Base-by-base conservation (phyloP, 306 rosid genomes). In the Lagenaria siceraria region DNA sequence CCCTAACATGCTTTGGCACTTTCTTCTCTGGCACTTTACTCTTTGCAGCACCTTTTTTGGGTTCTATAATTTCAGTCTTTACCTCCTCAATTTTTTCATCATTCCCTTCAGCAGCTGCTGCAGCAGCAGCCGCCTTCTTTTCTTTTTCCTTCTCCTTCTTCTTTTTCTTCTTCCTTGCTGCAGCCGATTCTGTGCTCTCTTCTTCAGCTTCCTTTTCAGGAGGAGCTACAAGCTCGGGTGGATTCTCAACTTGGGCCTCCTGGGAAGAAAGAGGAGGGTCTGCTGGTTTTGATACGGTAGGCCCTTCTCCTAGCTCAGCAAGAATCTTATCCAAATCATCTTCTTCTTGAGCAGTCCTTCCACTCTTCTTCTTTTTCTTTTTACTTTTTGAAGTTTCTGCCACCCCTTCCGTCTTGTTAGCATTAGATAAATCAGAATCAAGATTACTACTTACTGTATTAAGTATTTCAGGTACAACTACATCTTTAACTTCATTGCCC, bases 1-100 rank as follows among this genome's bases (percentile, higher is more conserved):
- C 99, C 87, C 97, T 92, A 29, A 95, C 97, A 88, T 95, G 99
- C 86, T 95, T 95, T 59, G 99, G 99, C 75, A 95, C 77, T 83
- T 95, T 95, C 92, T 92, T 95, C 81, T 91, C 98, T 5, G 80
- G 84, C 24, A 84, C 89, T 89, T 92, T 95, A 55, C 89, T 74
- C 83, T 92, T 95, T 8, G 82, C 82, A 6, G 89, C 92, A 53
- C 82, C 93, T 86, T 91, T 93, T 82, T 91, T 94, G 43, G 91
- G 52, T 72, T 87, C 95, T 33, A 53, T 46, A 2, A 22, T 19
- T 68, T 90, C 98, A n/a, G 48, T 59, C 71, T 88, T 83, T 29
- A 48, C 78, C 77, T 87, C 86, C 22, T 74, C 90, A 36, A 46
- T 83, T 62, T 81, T 80, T 82, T 88, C 96, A 69, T 72, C 78